Evolutionary conservation across 2,329 filamentous ascomycete species (phyloP), one percentile per base, ranked within the genome.

Genomic region (Fusarium kyushuense): DNA sequence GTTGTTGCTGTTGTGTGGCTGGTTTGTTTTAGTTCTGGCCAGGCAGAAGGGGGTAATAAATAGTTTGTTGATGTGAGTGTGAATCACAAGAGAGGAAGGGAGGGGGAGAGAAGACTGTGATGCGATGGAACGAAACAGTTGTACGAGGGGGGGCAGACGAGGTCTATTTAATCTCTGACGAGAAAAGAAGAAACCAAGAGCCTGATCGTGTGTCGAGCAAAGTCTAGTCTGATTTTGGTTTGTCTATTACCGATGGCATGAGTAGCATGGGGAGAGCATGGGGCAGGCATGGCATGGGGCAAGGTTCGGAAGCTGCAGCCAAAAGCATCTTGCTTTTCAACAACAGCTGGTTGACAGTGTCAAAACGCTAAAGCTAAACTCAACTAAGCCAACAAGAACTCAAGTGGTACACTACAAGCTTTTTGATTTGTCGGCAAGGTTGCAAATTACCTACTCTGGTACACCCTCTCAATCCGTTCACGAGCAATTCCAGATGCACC

Each of bases 91-190:
- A 42, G 30, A 42, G 49, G 19, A 42, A 41, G 53, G 49, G 35
- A 13, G 43, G 40, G 14, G 25, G 38, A 25, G 30, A 23, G 14
- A 19, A 17, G 21, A 56, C 54, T 69, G 62, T 68, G 70, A 64
- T 71, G 61, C 40, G 61, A 64, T 45, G 59, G 52, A 58, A 62
- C 40, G 59, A 65, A 63, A 70, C 64, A 61, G 56, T 54, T 71
- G 51, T 60, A 63, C 68, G 70, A 69, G 30, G 67, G 63, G 70
- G 70, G 69, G 65, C 46, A 54, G 41, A 65, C 40, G 63, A 35
- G 52, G 63, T 65, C 72, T 71, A 71, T 73, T 73, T 73, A 73
- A 72, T 73, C 62, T 67, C 57, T 49, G 58, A 71, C 47, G 57
- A 69, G 60, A 61, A 58, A 46, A 46, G 42, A 57, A 43, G 60